Percentiles rank a stretch among this genome's conserved stretches.
phyloP scores from a whole-genome alignment of 2,329 filamentous ascomycete genomes.

The Pseudogymnoascus sp. region DNA sequence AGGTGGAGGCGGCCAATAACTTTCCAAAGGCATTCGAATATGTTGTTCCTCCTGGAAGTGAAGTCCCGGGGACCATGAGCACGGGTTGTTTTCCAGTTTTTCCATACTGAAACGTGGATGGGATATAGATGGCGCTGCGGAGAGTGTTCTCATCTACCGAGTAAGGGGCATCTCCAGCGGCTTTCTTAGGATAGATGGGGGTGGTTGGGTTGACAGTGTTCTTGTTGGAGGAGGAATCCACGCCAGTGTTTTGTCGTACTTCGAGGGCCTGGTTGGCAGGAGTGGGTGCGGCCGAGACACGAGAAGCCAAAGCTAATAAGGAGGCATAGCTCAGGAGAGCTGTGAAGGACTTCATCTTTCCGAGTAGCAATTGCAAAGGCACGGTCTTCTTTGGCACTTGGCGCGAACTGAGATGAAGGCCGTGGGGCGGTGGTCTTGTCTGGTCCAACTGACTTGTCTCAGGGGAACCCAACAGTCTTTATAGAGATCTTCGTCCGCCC shows the following conservation, averaged over 20 bases:
- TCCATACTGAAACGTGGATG: slow-evolving; percentile 40
- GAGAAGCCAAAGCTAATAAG: background rate
- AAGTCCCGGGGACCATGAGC: slow-evolving; percentile 48
- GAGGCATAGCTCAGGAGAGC: background rate
- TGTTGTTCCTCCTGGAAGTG: slow-evolving; percentile 36
- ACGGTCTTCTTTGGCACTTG: background rate
- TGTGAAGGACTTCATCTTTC: slow-evolving; percentile 4
- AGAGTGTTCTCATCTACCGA: slow-evolving; percentile 38
- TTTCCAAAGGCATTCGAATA: slow-evolving; percentile 38
- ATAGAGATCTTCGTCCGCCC: background rate
- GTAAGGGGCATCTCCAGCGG: slow-evolving; percentile 40
- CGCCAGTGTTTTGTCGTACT: slow-evolving; percentile 10
- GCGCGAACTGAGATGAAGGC: background rate
- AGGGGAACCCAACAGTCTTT: background rate
- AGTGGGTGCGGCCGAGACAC: background rate
- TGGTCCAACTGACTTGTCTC: background rate
- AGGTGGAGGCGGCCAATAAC: slow-evolving; percentile 35
- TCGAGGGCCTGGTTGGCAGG: background rate
- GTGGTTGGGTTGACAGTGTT: slow-evolving; percentile 14
- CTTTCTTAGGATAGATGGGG: slow-evolving; percentile 33
- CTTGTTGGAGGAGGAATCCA: slow-evolving; percentile 11
- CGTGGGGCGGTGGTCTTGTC: background rate
- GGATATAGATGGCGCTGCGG: slow-evolving; percentile 46
- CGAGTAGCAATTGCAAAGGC: background rate
- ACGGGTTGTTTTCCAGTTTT: slow-evolving; percentile 35